A percentile compares a stretch with the other conserved stretches of the same genome.
phyloP scores from a whole-genome alignment of 441 rosid genomes.

The Cnidoscolus chayamansa region DNA sequence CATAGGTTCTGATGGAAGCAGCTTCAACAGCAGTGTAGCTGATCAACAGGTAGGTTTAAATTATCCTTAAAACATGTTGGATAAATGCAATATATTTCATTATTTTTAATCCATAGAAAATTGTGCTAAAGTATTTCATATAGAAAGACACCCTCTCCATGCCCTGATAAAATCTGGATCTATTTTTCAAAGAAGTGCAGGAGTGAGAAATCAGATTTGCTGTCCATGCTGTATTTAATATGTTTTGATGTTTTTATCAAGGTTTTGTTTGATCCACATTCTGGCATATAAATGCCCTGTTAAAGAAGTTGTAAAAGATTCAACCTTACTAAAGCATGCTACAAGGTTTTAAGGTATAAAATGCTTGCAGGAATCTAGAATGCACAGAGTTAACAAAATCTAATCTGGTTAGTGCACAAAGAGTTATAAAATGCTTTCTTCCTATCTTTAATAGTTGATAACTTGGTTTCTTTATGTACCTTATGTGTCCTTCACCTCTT shows the following conservation, averaged over 20 bases:
- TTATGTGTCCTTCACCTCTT: background rate
- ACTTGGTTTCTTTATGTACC: background rate
- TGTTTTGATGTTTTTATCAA: background rate
- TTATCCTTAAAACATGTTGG: slow-evolving; percentile 24
- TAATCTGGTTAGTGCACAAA: too few species aligned
- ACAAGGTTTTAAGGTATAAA: background rate
- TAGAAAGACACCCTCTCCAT: background rate
- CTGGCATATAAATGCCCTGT: background rate
- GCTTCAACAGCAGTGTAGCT: slow-evolving; percentile 91
- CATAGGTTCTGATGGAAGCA: slow-evolving; percentile 69
- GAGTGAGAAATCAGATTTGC: background rate
- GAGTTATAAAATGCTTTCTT: background rate
- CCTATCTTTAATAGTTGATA: background rate
- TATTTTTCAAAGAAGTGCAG: background rate
- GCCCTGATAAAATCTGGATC: background rate
- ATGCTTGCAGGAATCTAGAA: background rate
- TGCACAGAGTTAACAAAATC: background rate
- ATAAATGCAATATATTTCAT: background rate
- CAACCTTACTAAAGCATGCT: background rate
- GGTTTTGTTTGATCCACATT: background rate
- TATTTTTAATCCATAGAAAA: background rate
- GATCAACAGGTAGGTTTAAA: slow-evolving; percentile 77
- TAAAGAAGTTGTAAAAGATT: background rate
- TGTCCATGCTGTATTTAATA: background rate
- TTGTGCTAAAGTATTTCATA: background rate